A percentile compares a stretch with the other conserved stretches of the same genome.
phyloP scores from a whole-genome alignment of 441 rosid genomes.

The Mallotus japonicus region DNA sequence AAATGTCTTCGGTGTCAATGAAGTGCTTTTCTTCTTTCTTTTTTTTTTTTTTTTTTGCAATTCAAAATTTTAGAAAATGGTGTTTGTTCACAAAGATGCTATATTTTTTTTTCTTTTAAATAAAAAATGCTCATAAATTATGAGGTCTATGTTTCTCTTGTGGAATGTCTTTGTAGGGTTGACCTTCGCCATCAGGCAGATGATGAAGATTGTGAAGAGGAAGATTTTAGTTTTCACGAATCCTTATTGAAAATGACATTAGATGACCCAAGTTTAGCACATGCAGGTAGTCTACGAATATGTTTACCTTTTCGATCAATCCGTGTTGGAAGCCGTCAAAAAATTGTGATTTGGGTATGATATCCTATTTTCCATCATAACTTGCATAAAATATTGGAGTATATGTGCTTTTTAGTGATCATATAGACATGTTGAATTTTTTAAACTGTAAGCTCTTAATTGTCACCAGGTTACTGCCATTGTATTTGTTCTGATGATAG shows the following conservation, averaged over 20 bases:
- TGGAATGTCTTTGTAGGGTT: constrained; percentile 39
- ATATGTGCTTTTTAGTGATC: constrained; percentile 8
- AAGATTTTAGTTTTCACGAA: constrained; percentile 54
- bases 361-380: constrained; percentile 8
- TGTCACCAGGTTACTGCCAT: constrained; percentile 46
- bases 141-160: neutral
- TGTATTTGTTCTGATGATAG: constrained; percentile 42
- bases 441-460: constrained; percentile 7
- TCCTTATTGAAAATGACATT: constrained; percentile 44
- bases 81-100: too few relatives aligned
- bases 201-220: constrained; percentile 88
- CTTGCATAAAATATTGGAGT: constrained; percentile 3
- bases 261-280: constrained; percentile 35
- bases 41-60: too few relatives aligned
- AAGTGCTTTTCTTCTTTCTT: too few relatives aligned
- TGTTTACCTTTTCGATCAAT: constrained; percentile 52
- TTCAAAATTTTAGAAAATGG: too few relatives aligned
- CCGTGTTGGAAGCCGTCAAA: constrained; percentile 67
- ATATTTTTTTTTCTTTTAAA: too few relatives aligned
- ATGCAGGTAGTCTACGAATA: constrained; percentile 35
- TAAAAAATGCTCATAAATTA: neutral
- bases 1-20: neutral
- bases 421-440: neutral
- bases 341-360: constrained; percentile 59
- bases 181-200: constrained; percentile 89